Evolutionary conservation across 176 grass and related monocot genomes (phyloP), one percentile per base, ranked within the genome.

Genomic region (Secale cereale): DNA sequence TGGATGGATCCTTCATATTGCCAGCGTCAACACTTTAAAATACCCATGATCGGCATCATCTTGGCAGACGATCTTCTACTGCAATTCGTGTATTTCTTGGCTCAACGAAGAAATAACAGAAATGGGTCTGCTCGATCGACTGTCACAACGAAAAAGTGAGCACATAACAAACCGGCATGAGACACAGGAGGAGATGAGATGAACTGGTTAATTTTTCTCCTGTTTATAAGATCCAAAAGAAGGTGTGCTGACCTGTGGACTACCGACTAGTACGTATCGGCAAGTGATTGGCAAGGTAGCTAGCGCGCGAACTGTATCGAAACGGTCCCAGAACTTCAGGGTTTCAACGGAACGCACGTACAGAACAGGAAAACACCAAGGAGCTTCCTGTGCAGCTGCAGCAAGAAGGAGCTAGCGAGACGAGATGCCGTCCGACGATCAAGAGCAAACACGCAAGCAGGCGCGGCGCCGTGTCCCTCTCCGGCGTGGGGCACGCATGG

Each of bases 241-340:
- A 48, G 86, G 80, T 65, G 10, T 5, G 86, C 56, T 63, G 37
- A 59, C 78, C 63, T 71, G 73, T 61, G 50, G 48, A 70, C 62
- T 20, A 15, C 27, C 10, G 48, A 70, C 62, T 20, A 15, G 20
- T 7, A 10, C 60, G 78, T 11, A 66, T 76, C 33, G 29, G 29
- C 19, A 33, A 82, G 26, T 33, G 35, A 25, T 30, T 31, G 33
- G 71, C 70, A 62, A 45, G 65, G 17, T 70, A 61, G 35, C 8
- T 36, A 72, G 10, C n/a, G n/a, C n/a, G n/a, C 52, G 30, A 36
- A 8, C 35, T 52, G 48, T 8, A 41, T 6, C 40, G 17, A 52
- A 54, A 32, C 26, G 48, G 75, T 40, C 68, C 76, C 54, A n/a
- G 9, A n/a, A 1, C 70, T 20, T 8, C 4, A 37, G 9, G 3